Conservation (phyloP, 306 rosid genomes). For the Amphicarpaea edgeworthii region DNA sequence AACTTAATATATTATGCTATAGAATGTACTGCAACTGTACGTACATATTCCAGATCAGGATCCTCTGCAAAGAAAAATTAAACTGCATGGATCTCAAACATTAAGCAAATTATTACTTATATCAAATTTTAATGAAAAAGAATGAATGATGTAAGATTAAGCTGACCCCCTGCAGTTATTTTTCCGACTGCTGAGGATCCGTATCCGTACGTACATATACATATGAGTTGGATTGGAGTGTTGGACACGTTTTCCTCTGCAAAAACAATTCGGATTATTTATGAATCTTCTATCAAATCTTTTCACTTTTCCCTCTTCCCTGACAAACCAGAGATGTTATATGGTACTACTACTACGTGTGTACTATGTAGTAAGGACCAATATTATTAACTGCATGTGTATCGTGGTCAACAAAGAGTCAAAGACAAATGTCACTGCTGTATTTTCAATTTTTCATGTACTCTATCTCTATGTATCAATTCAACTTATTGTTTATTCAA, state of each 20-base stretch:
- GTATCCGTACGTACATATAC: not conserved
- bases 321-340: conserved; percentile 5
- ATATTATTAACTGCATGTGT: conserved; percentile 6
- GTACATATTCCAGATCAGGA: too few species aligned
- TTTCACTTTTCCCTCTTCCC: conserved; percentile 7
- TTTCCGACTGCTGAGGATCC: too few species aligned
- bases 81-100: too few species aligned
- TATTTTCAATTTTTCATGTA: conserved; percentile 8
- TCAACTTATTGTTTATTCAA: not conserved
- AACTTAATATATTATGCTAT: too few species aligned
- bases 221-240: conserved; percentile 24
- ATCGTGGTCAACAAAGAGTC: conserved; percentile 4
- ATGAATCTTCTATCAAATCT: not conserved
- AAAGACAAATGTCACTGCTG: not conserved
- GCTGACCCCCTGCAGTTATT: too few species aligned
- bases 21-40: too few species aligned
- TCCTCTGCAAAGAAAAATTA: too few species aligned
- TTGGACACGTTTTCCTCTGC: conserved; percentile 9
- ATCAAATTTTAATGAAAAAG: too few species aligned
- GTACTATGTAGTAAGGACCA: not conserved
- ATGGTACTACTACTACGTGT: too few species aligned
- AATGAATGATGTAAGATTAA: too few species aligned
- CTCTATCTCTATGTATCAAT: too few species aligned
- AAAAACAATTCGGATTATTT: conserved; percentile 13
- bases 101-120: too few species aligned